Percentiles rank a stretch among this genome's conserved stretches.
Conservation (phyloP, 202 grass and related monocot species). For the Elaeis oleifera region DNA sequence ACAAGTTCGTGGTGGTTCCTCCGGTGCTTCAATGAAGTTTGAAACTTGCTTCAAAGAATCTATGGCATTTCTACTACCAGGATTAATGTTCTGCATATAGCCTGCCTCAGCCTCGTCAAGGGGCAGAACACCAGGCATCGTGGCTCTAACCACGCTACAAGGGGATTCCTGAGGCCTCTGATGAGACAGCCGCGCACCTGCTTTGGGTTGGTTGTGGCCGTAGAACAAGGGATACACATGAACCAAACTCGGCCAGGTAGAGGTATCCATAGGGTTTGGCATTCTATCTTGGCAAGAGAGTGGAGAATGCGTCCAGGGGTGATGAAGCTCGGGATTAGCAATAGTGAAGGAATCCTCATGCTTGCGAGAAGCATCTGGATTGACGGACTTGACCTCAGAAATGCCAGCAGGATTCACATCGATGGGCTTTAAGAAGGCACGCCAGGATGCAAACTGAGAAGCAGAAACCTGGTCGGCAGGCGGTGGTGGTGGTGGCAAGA, state of each 20-base stretch:
- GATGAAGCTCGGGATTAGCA: not conserved
- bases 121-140: not conserved
- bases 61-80: not conserved
- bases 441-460: conserved; percentile 14
- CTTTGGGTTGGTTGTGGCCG: not conserved
- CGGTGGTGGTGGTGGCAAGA: not conserved
- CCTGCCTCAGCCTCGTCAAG: not conserved
- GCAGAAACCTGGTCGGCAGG: conserved; percentile 3
- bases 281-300: not conserved
- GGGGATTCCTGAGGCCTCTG: not conserved
- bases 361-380: conserved; percentile 7
- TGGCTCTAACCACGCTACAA: not conserved
- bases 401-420: conserved; percentile 7
- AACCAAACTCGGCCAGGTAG: not conserved
- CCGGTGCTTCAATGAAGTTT: not conserved
- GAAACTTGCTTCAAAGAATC: conserved; percentile 5
- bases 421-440: conserved; percentile 20
- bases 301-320: not conserved
- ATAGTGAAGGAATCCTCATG: not conserved
- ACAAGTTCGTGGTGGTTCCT: not conserved
- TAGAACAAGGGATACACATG: conserved; percentile 16
- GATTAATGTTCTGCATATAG: not conserved
- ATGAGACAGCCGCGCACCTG: not conserved
- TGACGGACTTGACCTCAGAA: conserved; percentile 9
- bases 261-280: not conserved